These are phyloP conservation scores for Sclerotinia spermophila DNA, from an alignment of 2,329 filamentous ascomycete species.

Conservation along the genomic window DNA sequence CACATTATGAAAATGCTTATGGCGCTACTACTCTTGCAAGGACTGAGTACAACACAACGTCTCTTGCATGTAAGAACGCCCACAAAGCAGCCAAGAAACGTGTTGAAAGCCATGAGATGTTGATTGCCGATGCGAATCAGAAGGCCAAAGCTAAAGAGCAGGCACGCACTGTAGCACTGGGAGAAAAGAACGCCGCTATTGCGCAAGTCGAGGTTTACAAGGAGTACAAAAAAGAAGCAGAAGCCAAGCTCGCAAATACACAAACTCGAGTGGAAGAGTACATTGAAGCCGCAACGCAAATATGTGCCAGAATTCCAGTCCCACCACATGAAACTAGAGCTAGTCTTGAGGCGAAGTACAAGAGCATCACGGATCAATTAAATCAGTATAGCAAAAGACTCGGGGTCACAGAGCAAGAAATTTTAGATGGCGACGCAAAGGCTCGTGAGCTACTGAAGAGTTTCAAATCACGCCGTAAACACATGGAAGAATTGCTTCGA, in stretches of 20 bases:
- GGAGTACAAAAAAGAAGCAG: constrained; percentile 44
- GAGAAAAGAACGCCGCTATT: constrained; percentile 59
- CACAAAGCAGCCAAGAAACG: constrained; percentile 41
- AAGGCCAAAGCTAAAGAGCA: constrained; percentile 50
- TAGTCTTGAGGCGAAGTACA: constrained; percentile 53
- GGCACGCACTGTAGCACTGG: constrained; percentile 51
- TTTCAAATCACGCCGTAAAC: constrained; percentile 44
- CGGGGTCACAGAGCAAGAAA: constrained; percentile 63
- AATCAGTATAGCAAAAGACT: constrained; percentile 52
- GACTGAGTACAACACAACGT: constrained; percentile 44
- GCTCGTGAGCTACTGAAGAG: constrained; percentile 42
- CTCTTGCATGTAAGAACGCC: constrained; percentile 37
- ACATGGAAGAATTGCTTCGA: constrained; percentile 42
- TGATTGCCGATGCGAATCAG: constrained; percentile 52
- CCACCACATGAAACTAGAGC: constrained; percentile 59
- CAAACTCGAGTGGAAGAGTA: constrained; percentile 50
- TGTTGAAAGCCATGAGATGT: constrained; percentile 39
- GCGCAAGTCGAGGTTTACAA: constrained; percentile 49
- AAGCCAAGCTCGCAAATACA: constrained; percentile 48
- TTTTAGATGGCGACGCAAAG: constrained; percentile 47
- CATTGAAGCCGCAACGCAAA: constrained; percentile 49
- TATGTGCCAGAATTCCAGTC: constrained; percentile 58
- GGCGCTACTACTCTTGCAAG: constrained; percentile 50
- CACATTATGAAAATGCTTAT: constrained; percentile 53
- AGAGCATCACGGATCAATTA: constrained; percentile 57